These are phyloP conservation scores for Tylopilus sp. DNA, from an alignment of 1,284 basidiomycete species.

Conservation along the genomic window DNA sequence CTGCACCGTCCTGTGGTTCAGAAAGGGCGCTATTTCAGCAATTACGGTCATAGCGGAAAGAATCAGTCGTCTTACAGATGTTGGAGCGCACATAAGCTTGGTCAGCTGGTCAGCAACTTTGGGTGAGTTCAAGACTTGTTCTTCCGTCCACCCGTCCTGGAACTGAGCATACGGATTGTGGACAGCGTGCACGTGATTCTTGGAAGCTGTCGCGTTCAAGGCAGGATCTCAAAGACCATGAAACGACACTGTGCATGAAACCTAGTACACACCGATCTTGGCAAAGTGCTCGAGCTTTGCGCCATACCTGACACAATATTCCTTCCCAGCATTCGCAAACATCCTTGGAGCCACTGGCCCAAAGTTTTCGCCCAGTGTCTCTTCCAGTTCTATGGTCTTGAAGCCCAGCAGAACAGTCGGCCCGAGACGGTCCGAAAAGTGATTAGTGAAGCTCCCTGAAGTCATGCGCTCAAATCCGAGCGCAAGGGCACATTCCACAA, in stretches of 20 bases:
- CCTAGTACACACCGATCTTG: conserved; percentile 55
- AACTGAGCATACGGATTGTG: conserved; percentile 88
- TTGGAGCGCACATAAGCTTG: conserved; percentile 83
- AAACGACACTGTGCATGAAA: not conserved
- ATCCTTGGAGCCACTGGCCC: conserved; percentile 69
- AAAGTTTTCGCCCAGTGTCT: conserved; percentile 54
- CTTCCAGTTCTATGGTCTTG: conserved; percentile 50
- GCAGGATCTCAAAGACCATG: too few relatives aligned
- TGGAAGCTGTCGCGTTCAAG: too few relatives aligned
- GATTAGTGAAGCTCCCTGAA: conserved; percentile 65
- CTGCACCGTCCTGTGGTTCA: conserved; percentile 31
- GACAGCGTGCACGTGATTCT: conserved; percentile 48
- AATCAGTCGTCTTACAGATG: conserved; percentile 45
- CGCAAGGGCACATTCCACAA: conserved; percentile 72
- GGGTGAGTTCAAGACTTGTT: conserved; percentile 62
- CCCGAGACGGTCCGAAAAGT: conserved; percentile 57
- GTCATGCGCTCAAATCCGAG: conserved; percentile 87
- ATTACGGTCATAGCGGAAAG: conserved; percentile 5
- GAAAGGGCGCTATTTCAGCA: not conserved
- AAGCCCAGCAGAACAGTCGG: conserved; percentile 51
- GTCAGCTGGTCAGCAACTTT: conserved; percentile 72
- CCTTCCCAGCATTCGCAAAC: conserved; percentile 73
- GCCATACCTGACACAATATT: conserved; percentile 73
- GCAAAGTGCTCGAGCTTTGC: conserved; percentile 65
- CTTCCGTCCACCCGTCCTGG: conserved; percentile 64